These are phyloP conservation scores for Soucietia sequanensis DNA, from an alignment of 805 yeast species.

Conservation along the genomic window DNA sequence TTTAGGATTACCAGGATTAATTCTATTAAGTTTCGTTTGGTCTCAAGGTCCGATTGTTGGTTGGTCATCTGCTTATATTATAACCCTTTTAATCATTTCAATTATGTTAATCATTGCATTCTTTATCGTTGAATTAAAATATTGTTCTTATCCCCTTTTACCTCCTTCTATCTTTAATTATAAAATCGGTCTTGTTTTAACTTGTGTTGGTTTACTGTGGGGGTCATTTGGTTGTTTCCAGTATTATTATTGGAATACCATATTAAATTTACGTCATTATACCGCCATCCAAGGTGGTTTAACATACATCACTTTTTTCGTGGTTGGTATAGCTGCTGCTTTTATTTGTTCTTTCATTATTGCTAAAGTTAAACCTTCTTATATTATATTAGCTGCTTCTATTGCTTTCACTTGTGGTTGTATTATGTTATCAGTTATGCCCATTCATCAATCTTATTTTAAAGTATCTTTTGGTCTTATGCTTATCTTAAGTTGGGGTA, in stretches of 20 bases:
- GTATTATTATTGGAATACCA: constrained; percentile 57
- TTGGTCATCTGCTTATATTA: constrained; percentile 60
- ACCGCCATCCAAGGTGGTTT: constrained; percentile 29
- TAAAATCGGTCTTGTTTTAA: constrained; percentile 48
- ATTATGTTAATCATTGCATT: constrained; percentile 41
- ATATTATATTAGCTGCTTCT: constrained; percentile 50
- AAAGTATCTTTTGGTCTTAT: constrained; percentile 54
- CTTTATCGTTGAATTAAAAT: constrained; percentile 45
- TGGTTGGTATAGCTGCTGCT: constrained; percentile 59
- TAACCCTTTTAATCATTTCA: constrained; percentile 55
- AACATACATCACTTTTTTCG: constrained; percentile 47
- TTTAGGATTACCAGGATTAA: constrained; percentile 57
- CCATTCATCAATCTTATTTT: constrained; percentile 61
- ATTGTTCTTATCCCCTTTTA: constrained; percentile 49
- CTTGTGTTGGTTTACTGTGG: constrained; percentile 65
- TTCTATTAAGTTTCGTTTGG: constrained; percentile 66
- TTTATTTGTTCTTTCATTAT: constrained; percentile 49
- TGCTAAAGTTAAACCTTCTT: constrained; percentile 46
- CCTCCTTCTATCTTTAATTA: constrained; percentile 49
- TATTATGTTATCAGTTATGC: constrained; percentile 52
- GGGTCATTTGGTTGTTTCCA: constrained; percentile 74
- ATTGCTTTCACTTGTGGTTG: constrained; percentile 55
- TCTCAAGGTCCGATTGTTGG: constrained; percentile 75
- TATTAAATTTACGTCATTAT: constrained; percentile 49
- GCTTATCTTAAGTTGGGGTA: constrained; percentile 63